These are phyloP conservation scores for Eucalyptus tenuipes DNA, from an alignment of 345 rosid genomes.

Conservation along the genomic window DNA sequence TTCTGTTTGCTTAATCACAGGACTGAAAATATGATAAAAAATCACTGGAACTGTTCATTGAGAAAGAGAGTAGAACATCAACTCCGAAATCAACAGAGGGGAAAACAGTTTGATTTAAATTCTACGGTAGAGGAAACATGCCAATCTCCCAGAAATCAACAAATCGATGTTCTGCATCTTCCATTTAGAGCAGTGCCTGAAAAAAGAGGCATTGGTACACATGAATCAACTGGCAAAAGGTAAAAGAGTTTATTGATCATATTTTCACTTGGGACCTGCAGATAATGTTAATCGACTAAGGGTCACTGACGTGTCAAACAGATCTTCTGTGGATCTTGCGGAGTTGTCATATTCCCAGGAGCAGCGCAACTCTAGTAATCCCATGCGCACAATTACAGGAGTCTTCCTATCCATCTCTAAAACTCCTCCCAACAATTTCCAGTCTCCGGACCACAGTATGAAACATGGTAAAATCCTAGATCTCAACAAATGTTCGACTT, in stretches of 20 bases:
- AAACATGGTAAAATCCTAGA: neutral
- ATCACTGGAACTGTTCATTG: conserved; percentile 60
- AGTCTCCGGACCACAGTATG: neutral
- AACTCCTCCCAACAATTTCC: neutral
- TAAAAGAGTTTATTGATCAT: neutral
- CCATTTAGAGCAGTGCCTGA: neutral
- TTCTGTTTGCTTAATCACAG: conserved; percentile 5
- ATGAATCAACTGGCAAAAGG: neutral
- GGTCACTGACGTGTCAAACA: neutral
- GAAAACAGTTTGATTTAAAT: neutral
- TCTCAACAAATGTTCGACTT: neutral
- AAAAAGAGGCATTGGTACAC: neutral
- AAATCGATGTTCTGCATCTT: neutral
- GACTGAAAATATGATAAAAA: conserved; percentile 60
- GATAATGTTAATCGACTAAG: neutral
- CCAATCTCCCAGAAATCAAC: neutral
- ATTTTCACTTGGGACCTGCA: neutral
- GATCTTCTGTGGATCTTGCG: neutral
- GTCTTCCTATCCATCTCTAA: neutral
- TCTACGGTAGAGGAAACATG: neutral
- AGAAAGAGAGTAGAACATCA: conserved; percentile 29
- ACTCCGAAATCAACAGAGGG: neutral
- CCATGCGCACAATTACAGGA: neutral
- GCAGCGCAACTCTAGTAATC: neutral
- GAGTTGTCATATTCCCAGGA: neutral